A percentile compares a stretch with the other conserved stretches of the same genome.
phyloP scores from a whole-genome alignment of 1,139 yeast species.

The Saccharomyces hybrid region DNA sequence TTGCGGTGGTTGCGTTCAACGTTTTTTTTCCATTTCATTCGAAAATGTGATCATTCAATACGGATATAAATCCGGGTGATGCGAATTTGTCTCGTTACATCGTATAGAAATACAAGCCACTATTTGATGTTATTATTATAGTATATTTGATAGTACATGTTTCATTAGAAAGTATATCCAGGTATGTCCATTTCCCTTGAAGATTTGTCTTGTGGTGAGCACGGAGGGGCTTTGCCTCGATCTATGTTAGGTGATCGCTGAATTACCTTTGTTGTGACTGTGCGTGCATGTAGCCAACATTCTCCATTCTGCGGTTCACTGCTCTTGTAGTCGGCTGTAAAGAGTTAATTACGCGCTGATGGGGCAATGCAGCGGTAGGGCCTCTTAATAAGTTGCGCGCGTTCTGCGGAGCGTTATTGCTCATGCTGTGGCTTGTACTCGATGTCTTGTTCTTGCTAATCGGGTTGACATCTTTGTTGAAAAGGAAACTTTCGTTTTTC shows the following conservation, averaged over 20 bases:
- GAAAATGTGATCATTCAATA: background rate
- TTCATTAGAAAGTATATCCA: too few relatives aligned
- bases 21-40: background rate
- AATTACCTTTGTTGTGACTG: background rate
- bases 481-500: slow-evolving; percentile 26
- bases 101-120: background rate
- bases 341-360: slow-evolving; percentile 24
- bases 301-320: slow-evolving; percentile 28
- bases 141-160: too few relatives aligned
- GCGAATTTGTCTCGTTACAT: background rate
- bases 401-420: slow-evolving; percentile 5
- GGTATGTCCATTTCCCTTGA: background rate
- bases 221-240: too few relatives aligned
- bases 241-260: too few relatives aligned
- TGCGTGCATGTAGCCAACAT: slow-evolving; percentile 24
- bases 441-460: slow-evolving; percentile 11
- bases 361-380: slow-evolving; percentile 15
- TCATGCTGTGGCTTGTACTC: slow-evolving; percentile 5
- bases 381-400: slow-evolving; percentile 15
- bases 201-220: too few relatives aligned
- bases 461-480: slow-evolving; percentile 24
- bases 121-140: too few relatives aligned
- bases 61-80: background rate
- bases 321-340: slow-evolving; percentile 31
- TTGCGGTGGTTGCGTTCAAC: slow-evolving; percentile 1